These are phyloP conservation scores for Heritiera littoralis DNA, from an alignment of 345 rosid genomes.

Conservation along the genomic window DNA sequence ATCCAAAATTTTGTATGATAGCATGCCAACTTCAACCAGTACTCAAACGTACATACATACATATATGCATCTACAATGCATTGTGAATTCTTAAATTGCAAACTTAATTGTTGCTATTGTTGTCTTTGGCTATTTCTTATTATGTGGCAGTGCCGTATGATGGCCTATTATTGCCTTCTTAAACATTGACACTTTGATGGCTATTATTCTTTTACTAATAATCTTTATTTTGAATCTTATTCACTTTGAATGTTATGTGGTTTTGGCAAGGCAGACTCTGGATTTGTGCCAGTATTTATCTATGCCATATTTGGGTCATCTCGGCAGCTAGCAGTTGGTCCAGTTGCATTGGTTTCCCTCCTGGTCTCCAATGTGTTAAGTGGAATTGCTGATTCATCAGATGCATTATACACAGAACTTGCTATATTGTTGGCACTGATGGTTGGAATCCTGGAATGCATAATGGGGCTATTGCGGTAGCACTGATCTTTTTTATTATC, in stretches of 20 bases:
- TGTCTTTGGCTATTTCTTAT: neutral
- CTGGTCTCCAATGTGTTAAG: constrained; percentile 88
- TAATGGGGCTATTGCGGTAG: constrained; percentile 93
- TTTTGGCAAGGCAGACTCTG: constrained; percentile 66
- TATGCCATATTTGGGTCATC: constrained; percentile 91
- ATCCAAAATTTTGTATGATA: neutral
- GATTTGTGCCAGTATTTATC: constrained; percentile 89
- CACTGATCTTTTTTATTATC: constrained; percentile 15
- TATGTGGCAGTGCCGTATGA: neutral
- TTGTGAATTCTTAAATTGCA: constrained; percentile 10
- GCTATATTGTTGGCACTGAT: constrained; percentile 89
- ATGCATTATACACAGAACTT: constrained; percentile 77
- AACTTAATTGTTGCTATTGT: neutral
- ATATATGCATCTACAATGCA: neutral
- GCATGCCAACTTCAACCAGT: neutral
- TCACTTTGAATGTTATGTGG: constrained; percentile 15
- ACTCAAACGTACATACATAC: neutral
- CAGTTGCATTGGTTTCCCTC: constrained; percentile 98
- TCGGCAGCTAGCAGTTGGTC: constrained; percentile 98
- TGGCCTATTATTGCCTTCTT: neutral
- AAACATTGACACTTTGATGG: neutral
- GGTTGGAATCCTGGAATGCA: constrained; percentile 91
- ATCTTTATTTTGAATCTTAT: neutral
- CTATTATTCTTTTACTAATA: neutral
- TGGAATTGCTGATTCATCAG: constrained; percentile 65